A percentile compares a stretch with the other conserved stretches of the same genome.
Evolutionary conservation across 169 alveolate species (phyloP).

Genomic region (Plasmodium relictum): DNA sequence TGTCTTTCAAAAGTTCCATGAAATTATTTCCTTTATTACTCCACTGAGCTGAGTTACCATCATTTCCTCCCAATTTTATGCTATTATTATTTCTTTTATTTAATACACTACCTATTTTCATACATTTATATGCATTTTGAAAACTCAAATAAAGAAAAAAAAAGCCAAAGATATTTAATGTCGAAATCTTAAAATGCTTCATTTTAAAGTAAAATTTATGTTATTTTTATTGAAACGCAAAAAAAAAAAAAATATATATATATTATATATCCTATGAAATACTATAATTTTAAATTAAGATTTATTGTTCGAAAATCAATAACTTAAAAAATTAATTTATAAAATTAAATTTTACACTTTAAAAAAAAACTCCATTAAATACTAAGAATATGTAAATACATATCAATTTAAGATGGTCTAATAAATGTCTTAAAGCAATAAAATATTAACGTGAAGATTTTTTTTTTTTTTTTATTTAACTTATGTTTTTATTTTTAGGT

Average conservation of each 20-base stretch:
- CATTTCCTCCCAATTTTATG: neutral
- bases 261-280: neutral
- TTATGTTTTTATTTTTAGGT: neutral
- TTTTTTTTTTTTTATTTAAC: conserved; percentile 6
- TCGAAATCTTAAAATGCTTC: neutral
- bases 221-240: neutral
- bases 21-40: conserved; percentile 42
- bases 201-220: neutral
- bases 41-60: conserved; percentile 22
- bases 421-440: conserved; percentile 12
- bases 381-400: too few species aligned
- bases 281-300: neutral
- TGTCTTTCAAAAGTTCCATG: conserved; percentile 46
- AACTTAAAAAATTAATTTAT: neutral
- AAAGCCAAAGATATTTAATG: conserved; percentile 27
- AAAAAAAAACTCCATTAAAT: neutral
- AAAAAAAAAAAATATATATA: neutral
- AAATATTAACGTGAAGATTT: neutral
- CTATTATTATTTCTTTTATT: neutral
- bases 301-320: neutral
- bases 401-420: too few species aligned
- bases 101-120: conserved; percentile 14
- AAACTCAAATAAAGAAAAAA: conserved; percentile 30
- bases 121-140: conserved; percentile 34
- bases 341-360: neutral